A percentile compares a stretch with the other conserved stretches of the same genome.
phyloP scores from a whole-genome alignment of 148 eudicot species.

The Arctostaphylos glauca region DNA sequence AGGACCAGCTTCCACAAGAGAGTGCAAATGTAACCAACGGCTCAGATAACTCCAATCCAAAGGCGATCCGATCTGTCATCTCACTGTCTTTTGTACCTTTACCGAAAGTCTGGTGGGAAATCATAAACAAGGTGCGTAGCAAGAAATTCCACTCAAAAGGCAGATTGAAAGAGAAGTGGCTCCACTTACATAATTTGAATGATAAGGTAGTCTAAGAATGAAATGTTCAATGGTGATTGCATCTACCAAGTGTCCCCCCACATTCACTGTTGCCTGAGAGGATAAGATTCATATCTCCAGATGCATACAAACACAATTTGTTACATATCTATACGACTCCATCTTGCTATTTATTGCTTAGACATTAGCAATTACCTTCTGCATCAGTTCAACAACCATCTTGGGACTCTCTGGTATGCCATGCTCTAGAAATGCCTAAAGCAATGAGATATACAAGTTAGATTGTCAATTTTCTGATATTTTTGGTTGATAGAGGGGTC shows the following conservation, averaged over 20 bases:
- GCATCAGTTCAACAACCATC: slow-evolving; percentile 63
- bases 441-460: slow-evolving; percentile 1
- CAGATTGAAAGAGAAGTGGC: not conserved
- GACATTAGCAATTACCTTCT: slow-evolving; percentile 39
- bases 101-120: slow-evolving; percentile 33
- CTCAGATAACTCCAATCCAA: slow-evolving; percentile 77
- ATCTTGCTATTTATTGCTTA: not conserved
- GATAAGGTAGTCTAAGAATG: slow-evolving; percentile 35
- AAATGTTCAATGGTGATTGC: slow-evolving; percentile 41
- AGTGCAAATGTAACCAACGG: slow-evolving; percentile 87
- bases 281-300: not conserved
- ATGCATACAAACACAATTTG: not conserved
- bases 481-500: not conserved
- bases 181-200: slow-evolving; percentile 46
- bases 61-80: slow-evolving; percentile 40
- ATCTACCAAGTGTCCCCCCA: slow-evolving; percentile 32
- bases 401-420: slow-evolving; percentile 85
- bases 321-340: not conserved
- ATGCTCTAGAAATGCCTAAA: slow-evolving; percentile 81
- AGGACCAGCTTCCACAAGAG: slow-evolving; percentile 91
- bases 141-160: not conserved
- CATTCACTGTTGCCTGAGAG: slow-evolving; percentile 42
- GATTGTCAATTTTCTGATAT: not conserved
- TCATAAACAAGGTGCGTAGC: not conserved
- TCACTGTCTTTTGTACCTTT: slow-evolving; percentile 45